Conservation (phyloP, 768 basidiomycete genomes). For the Pisolithus albus region DNA sequence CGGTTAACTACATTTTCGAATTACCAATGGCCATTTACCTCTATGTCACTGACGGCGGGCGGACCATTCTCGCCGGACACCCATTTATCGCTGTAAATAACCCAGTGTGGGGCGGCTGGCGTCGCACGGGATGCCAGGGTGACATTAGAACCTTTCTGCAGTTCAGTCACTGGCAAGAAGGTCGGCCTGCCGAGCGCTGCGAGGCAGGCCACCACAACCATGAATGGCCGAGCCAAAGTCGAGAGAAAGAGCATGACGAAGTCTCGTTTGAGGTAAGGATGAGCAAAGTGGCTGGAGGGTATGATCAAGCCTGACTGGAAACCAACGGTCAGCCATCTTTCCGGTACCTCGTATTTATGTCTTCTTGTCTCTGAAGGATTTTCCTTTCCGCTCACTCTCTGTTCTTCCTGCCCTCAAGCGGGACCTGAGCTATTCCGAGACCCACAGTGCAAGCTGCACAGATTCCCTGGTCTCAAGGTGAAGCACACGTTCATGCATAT, state of each 20-base stretch:
- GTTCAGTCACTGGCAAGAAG: background rate
- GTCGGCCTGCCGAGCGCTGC: background rate
- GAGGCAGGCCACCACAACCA: background rate
- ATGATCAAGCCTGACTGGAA: background rate
- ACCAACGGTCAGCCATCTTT: background rate
- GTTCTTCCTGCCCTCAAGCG: background rate
- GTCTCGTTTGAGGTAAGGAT: background rate
- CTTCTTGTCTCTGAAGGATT: background rate
- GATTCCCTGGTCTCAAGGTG: background rate
- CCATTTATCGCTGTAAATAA: conserved; percentile 33
- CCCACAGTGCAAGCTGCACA: no score
- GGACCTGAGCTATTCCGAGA: background rate
- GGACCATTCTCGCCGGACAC: conserved; percentile 34
- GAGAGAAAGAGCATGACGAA: background rate
- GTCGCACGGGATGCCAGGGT: conserved; percentile 1
- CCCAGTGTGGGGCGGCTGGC: conserved; percentile 34
- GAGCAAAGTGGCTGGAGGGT: no score
- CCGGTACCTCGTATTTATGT: background rate
- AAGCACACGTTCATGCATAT: background rate
- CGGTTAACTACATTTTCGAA: background rate
- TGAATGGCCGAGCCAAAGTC: background rate
- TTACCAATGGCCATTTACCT: conserved; percentile 15
- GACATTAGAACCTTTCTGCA: background rate
- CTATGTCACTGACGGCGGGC: conserved; percentile 26
- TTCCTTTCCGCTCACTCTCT: background rate